Percentiles rank a stretch among this genome's conserved stretches.
Evolutionary conservation across 805 yeast species (phyloP).

Genomic region (Candida railenensis): DNA sequence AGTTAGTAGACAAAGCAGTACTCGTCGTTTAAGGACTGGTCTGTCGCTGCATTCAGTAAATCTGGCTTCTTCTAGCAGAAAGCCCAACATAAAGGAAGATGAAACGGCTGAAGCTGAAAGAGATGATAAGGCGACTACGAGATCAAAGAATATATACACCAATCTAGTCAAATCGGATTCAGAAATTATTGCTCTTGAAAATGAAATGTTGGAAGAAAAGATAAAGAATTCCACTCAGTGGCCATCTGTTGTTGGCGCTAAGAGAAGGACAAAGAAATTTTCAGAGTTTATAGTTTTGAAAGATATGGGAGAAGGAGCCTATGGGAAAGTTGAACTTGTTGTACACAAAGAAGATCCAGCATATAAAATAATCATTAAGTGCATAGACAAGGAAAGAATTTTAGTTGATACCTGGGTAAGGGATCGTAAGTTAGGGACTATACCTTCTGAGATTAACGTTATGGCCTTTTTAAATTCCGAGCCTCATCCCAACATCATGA

Average conservation of each 20-base stretch:
- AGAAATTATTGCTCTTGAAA: constrained; percentile 29
- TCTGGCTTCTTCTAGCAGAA: neutral
- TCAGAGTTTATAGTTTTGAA: constrained; percentile 69
- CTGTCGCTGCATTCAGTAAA: neutral
- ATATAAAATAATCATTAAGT: constrained; percentile 76
- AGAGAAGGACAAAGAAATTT: constrained; percentile 69
- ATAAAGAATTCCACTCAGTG: constrained; percentile 39
- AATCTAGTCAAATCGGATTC: constrained; percentile 1
- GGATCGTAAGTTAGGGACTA: constrained; percentile 85
- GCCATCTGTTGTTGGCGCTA: constrained; percentile 58
- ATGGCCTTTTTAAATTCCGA: constrained; percentile 75
- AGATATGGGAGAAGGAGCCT: constrained; percentile 94
- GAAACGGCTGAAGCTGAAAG: neutral
- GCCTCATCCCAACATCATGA: constrained; percentile 86
- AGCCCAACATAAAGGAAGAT: neutral
- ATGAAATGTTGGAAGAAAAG: constrained; percentile 39
- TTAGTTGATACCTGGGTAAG: constrained; percentile 97
- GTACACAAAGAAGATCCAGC: constrained; percentile 60
- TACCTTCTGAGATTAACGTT: constrained; percentile 94
- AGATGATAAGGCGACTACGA: neutral
- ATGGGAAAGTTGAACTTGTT: constrained; percentile 88
- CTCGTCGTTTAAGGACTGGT: constrained; percentile 27
- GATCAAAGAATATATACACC: neutral
- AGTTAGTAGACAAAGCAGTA: constrained; percentile 33
- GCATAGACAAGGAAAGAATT: constrained; percentile 89